Evolutionary conservation across 441 rosid species (phyloP).

Genomic region (Isatis lusitanica): DNA sequence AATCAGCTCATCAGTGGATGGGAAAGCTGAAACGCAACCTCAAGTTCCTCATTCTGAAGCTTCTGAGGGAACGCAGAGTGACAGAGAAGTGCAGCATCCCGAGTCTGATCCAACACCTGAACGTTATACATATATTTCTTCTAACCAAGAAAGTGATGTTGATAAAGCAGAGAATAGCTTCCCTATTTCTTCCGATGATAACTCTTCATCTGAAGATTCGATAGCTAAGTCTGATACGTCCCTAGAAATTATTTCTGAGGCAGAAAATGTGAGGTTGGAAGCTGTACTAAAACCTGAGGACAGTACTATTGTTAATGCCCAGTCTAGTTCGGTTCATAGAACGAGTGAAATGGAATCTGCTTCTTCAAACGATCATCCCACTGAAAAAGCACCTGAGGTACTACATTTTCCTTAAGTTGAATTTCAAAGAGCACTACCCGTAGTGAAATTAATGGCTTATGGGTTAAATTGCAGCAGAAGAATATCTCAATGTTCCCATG

Average conservation of each 20-base stretch:
- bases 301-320: constrained; percentile 32
- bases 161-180: constrained; percentile 39
- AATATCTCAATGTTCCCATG: background rate
- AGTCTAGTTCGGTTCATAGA: constrained; percentile 31
- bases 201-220: constrained; percentile 36
- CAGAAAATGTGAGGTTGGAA: constrained; percentile 42
- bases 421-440: background rate
- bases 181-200: constrained; percentile 30
- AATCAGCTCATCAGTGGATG: constrained; percentile 31
- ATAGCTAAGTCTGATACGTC: constrained; percentile 34
- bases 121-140: constrained; percentile 37
- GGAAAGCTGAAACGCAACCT: constrained; percentile 38
- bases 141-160: constrained; percentile 37
- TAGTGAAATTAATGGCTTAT: constrained; percentile 5
- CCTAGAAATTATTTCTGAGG: constrained; percentile 32
- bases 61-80: constrained; percentile 33
- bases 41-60: constrained; percentile 45
- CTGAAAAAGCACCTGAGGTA: constrained; percentile 35
- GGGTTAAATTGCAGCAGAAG: background rate
- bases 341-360: constrained; percentile 36
- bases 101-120: constrained; percentile 41
- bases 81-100: constrained; percentile 37
- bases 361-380: constrained; percentile 21
- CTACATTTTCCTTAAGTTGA: background rate
- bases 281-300: constrained; percentile 39